Base-by-base conservation (phyloP, 495 filamentous ascomycete genomes). In the Xylaria grammica region DNA sequence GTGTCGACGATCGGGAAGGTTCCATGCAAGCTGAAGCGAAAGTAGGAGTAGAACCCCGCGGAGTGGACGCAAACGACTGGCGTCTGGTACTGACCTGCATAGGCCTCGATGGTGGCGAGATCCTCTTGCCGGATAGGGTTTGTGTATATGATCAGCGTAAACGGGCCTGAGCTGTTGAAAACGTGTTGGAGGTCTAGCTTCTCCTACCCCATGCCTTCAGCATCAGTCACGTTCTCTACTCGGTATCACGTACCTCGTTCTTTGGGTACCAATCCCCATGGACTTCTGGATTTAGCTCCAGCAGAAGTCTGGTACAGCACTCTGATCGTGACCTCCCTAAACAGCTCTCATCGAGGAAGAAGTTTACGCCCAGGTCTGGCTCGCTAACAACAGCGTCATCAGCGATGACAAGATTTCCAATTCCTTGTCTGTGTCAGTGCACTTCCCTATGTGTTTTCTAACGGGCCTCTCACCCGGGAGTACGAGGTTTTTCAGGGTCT, bases 241-340 rank as follows among this genome's bases (percentile, higher is more conserved):
- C 48, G 50, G 27, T 5, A 32, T 46, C 50, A 9, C 69, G 49
- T 72, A 78, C 82, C 70, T 78, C 65, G 24, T 62, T 59, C 63
- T 80, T 78, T 6, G 79, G 81, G 52, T 77, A 81, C 81, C 80
- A 88, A 60, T 83, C 73, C 22, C 93, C 94, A 50, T 91, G 77
- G 17, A 97, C 94, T 70, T 98, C 96, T n/a, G 95, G 95, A 73
- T 99, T 99, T 51, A 99, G 79, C 79, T 99, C 95, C 68, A 85
- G 83, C 58, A 99, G 78, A 50, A 93, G 80, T 61, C 85, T 87
- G 57, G 90, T 90, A 36, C 88, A 87, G 67, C 90, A 86, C 71
- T 91, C 87, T 10, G 95, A 90, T 66, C 96, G 86, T n/a, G 88
- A 86, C 69, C 86, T 88, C 19, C 94, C 94, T 49, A 97, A 70